phyloP scores from a whole-genome alignment of 768 basidiomycete species.

The Clavulina sp. region DNA sequence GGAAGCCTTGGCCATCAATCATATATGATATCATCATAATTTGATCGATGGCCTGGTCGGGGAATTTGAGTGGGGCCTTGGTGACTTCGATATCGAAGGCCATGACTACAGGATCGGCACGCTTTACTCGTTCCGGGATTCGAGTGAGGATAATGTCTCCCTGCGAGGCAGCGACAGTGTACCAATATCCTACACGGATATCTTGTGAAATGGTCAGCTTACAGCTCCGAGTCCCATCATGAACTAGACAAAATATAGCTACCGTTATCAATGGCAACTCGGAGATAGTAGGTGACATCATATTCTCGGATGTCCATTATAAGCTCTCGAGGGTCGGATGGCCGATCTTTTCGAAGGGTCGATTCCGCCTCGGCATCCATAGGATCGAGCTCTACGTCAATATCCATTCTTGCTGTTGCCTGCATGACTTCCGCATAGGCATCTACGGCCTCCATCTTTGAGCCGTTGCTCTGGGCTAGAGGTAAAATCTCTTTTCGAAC shows the following conservation, averaged over 20 bases:
- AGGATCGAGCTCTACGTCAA: slow-evolving; percentile 27
- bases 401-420: slow-evolving; percentile 32
- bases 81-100: slow-evolving; percentile 98
- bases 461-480: slow-evolving; percentile 73
- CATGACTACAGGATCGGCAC: slow-evolving; percentile 98
- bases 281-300: slow-evolving; percentile 93
- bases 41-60: slow-evolving; percentile 87
- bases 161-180: slow-evolving; percentile 63
- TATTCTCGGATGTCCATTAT: slow-evolving; percentile 92
- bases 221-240: neutral
- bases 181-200: slow-evolving; percentile 96
- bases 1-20: slow-evolving; percentile 92
- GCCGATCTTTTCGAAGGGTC: slow-evolving; percentile 18
- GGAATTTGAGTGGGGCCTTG: slow-evolving; percentile 98
- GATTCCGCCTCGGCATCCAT: slow-evolving; percentile 42
- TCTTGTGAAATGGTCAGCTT: slow-evolving; percentile 24
- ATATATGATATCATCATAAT: slow-evolving; percentile 99
- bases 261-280: slow-evolving; percentile 95
- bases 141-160: slow-evolving; percentile 59
- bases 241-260: neutral
- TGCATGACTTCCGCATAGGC: slow-evolving; percentile 94
- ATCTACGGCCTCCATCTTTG: slow-evolving; percentile 88
- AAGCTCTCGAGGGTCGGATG: slow-evolving; percentile 74
- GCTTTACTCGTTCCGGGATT: slow-evolving; percentile 77
- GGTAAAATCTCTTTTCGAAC: slow-evolving; percentile 83